Base-by-base conservation (phyloP, 148 eudicot genomes). In the Chenopodium suecicum region DNA sequence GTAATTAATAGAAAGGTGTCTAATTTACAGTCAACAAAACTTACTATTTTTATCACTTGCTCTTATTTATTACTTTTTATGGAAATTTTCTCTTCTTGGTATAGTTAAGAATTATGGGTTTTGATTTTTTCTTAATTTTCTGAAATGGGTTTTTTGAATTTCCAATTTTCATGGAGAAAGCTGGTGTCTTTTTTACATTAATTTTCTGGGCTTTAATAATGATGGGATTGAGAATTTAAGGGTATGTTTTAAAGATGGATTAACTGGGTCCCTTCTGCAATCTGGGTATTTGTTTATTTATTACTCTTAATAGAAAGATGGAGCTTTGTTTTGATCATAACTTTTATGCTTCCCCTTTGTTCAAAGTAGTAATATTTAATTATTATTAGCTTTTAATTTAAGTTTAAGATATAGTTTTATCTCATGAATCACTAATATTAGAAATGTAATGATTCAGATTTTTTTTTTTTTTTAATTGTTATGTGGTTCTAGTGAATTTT, bases 211-310 rank as follows among this genome's bases (percentile, higher is more conserved):
- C 9, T 73, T 34, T 41, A 25, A 34, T 54, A 25, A 25, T 74
- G 19, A 56, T 62, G 19, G 62, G 22, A 5, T 56, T 56, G 62
- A 14, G 29, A 52, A 60, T 5, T 78, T 81, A 56, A 70, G 4
- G n/a, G 4, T 81, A 27, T 66, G 34, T 34, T 79, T 79, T 71
- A 63, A 25, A 8, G 52, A 77, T 81, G 50, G 83, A 46, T 73
- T 78, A 66, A 66, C 48, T 74, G 84, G 82, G 86, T 0, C 87
- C 83, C 82, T 81, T 73, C 9, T 73, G 71, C 9, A 65, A 78
- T 47, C 37, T 77, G 67, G 60, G 75, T 32, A 60, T 37, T 70
- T 69, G 46, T 77, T 78, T 71, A 78, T 47, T 29, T 41, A 34
- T 58, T 34, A 14, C 62, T 62, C 23, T 62, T 62, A 9, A 62